A percentile compares a stretch with the other conserved stretches of the same genome.
Conservation (phyloP, 2,329 filamentous ascomycete genomes). For the Ophidiomyces ophidiicola region DNA sequence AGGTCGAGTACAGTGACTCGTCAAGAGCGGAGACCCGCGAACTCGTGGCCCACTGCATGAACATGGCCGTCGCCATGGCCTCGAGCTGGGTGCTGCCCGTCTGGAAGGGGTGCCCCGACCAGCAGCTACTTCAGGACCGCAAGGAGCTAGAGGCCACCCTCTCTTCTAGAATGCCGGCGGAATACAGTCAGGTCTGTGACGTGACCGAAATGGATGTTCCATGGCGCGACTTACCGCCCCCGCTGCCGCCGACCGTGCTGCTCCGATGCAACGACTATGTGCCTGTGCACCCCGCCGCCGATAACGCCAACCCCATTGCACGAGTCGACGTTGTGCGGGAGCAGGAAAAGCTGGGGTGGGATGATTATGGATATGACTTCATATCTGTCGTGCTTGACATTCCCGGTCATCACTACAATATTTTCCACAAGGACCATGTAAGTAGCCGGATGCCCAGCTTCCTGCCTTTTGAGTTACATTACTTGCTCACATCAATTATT, state of each 20-base stretch:
- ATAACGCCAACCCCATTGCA: slow-evolving; percentile 9
- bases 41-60: slow-evolving; percentile 13
- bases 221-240: slow-evolving; percentile 1
- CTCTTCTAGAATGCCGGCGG: slow-evolving; percentile 6
- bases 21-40: slow-evolving; percentile 13
- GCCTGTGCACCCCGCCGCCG: slow-evolving; percentile 9
- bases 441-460: not conserved
- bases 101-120: slow-evolving; percentile 13
- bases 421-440: slow-evolving; percentile 16
- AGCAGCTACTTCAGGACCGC: slow-evolving; percentile 4
- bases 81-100: slow-evolving; percentile 14
- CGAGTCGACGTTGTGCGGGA: slow-evolving; percentile 16
- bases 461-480: not conserved
- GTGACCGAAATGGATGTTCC: slow-evolving; percentile 7
- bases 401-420: slow-evolving; percentile 18
- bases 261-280: slow-evolving; percentile 16
- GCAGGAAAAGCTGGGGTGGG: slow-evolving; percentile 16
- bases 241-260: slow-evolving; percentile 13
- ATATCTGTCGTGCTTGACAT: slow-evolving; percentile 14
- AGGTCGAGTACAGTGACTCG: slow-evolving; percentile 10
- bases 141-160: slow-evolving; percentile 10
- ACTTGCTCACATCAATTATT: not conserved
- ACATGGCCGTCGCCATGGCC: slow-evolving; percentile 12
- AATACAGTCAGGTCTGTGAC: slow-evolving; percentile 2
- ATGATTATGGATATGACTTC: slow-evolving; percentile 15